phyloP scores from a whole-genome alignment of 139 green algal species.

The Chlamydomonas sp. region DNA sequence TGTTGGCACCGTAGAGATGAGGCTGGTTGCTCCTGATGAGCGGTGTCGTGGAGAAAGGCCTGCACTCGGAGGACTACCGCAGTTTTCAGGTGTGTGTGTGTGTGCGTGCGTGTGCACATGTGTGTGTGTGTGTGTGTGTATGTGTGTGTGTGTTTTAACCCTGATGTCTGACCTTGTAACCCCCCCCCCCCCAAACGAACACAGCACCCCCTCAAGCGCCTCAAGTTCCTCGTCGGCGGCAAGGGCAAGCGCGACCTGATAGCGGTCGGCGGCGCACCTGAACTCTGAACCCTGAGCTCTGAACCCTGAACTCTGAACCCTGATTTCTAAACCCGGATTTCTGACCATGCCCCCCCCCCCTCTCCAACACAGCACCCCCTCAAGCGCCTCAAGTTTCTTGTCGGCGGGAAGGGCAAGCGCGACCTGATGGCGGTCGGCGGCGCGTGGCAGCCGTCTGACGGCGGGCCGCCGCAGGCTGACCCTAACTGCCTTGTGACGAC shows the following conservation, averaged over 20 bases:
- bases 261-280: conserved; percentile 17
- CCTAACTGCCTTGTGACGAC: conserved; percentile 32
- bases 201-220: conserved; percentile 28
- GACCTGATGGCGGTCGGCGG: conserved; percentile 18
- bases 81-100: conserved; percentile 17
- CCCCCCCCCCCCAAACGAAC: neutral
- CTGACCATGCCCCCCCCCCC: no score
- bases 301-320: no score
- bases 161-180: no score
- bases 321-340: no score
- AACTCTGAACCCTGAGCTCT: conserved; percentile 1
- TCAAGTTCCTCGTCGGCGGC: conserved; percentile 39
- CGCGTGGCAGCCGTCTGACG: conserved; percentile 44
- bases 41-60: conserved; percentile 16
- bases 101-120: no score
- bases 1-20: no score
- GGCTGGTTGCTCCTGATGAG: conserved; percentile 40
- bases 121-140: no score
- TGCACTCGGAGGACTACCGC: conserved; percentile 14
- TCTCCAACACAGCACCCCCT: neutral
- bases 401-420: conserved; percentile 29
- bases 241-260: conserved; percentile 31
- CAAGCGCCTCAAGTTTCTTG: conserved; percentile 35
- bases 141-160: no score
- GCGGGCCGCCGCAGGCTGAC: conserved; percentile 35